phyloP scores from a whole-genome alignment of 768 basidiomycete genomes.

The Rhodotorula paludigena region DNA sequence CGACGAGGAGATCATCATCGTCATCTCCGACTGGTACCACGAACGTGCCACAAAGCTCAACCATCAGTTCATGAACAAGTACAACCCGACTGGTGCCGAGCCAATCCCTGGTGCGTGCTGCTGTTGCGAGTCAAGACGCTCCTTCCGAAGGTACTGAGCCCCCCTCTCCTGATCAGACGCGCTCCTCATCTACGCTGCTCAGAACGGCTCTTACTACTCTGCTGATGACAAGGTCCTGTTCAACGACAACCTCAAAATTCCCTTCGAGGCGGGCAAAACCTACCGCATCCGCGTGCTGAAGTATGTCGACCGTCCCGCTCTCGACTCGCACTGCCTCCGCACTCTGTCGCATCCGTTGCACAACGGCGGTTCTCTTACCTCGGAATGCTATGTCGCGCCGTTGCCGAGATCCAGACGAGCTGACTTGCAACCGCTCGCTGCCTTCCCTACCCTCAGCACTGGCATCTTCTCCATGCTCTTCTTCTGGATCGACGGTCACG shows the following conservation, averaged over 20 bases:
- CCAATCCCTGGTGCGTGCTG: neutral
- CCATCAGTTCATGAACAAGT: conserved; percentile 45
- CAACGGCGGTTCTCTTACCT: no score
- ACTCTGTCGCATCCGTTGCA: no score
- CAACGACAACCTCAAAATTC: conserved; percentile 78
- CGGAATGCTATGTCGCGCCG: no score
- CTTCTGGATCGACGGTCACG: conserved; percentile 48
- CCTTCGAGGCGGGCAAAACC: conserved; percentile 79
- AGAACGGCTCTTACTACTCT: conserved; percentile 65
- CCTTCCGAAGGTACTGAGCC: neutral
- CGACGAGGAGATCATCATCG: conserved; percentile 82
- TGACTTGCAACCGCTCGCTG: no score
- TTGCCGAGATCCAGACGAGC: no score
- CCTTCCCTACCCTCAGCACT: neutral
- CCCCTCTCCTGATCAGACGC: conserved; percentile 54
- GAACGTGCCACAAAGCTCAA: conserved; percentile 62
- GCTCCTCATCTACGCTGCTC: conserved; percentile 66
- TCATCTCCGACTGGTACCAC: conserved; percentile 92
- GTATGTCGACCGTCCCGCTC: conserved; percentile 52
- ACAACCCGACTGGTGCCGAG: conserved; percentile 57
- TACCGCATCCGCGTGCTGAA: conserved; percentile 87
- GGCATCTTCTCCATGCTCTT: conserved; percentile 45
- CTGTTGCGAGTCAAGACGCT: neutral
- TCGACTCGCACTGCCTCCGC: no score
- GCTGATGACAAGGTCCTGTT: conserved; percentile 45